Conservation (phyloP, 768 basidiomycete genomes). For the Lepiota venenata region DNA sequence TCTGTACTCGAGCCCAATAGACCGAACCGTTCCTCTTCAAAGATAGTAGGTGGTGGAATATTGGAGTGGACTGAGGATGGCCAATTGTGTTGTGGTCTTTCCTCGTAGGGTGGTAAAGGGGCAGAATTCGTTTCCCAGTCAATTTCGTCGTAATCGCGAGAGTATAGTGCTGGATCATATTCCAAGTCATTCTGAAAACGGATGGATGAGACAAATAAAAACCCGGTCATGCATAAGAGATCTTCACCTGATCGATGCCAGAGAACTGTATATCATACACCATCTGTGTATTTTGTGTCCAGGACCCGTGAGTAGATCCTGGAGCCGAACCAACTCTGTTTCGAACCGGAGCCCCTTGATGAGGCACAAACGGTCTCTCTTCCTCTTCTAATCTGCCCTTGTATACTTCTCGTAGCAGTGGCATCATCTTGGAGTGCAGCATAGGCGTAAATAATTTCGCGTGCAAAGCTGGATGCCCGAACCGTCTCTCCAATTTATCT, state of each 20-base stretch:
- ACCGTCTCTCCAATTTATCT: constrained; percentile 69
- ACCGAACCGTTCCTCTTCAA: background rate
- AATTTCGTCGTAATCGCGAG: constrained; percentile 74
- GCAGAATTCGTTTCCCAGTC: constrained; percentile 66
- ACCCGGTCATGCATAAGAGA: no score
- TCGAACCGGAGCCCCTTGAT: background rate
- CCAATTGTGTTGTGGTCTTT: background rate
- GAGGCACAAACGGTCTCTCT: background rate
- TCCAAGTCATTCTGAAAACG: constrained; percentile 64
- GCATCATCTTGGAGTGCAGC: constrained; percentile 65
- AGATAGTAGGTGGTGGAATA: background rate
- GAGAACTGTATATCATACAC: background rate
- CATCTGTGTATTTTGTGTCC: background rate
- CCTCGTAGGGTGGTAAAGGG: background rate
- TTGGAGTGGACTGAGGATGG: background rate
- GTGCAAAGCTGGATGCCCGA: constrained; percentile 80
- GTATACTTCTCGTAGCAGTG: constrained; percentile 58
- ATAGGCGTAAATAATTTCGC: constrained; percentile 67
- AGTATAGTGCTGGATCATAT: constrained; percentile 74
- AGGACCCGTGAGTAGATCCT: background rate
- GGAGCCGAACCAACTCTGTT: background rate
- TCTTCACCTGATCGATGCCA: background rate
- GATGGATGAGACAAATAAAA: background rate
- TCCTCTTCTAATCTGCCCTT: constrained; percentile 38
- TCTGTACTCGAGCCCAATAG: background rate